These are phyloP conservation scores for Aegilops longissima DNA, from an alignment of 176 grass and related monocot species.

Conservation along the genomic window DNA sequence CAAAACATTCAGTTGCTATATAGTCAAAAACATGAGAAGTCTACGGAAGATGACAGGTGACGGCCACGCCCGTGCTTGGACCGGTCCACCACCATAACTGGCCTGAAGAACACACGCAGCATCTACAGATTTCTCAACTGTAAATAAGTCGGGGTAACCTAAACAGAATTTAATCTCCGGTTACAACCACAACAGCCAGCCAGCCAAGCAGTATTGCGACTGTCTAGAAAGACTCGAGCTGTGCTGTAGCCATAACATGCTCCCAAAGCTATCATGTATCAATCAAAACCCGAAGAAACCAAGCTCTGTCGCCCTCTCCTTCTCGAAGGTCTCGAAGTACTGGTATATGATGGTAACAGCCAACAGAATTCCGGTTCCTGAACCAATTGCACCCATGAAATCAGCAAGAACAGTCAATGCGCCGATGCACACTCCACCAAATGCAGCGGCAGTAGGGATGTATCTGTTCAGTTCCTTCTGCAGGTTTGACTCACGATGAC, in stretches of 20 bases:
- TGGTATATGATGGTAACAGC: slow-evolving; percentile 61
- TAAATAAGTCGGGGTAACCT: slow-evolving; percentile 39
- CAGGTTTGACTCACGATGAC: slow-evolving; percentile 50
- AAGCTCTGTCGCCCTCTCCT: slow-evolving; percentile 46
- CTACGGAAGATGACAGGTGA: slow-evolving; percentile 18
- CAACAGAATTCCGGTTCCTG: slow-evolving; percentile 58
- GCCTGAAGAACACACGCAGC: slow-evolving; percentile 27
- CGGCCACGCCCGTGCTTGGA: slow-evolving; percentile 8
- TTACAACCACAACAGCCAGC: slow-evolving; percentile 41
- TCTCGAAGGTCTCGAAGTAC: slow-evolving; percentile 56
- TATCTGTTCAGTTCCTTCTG: slow-evolving; percentile 63
- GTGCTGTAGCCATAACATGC: background rate
- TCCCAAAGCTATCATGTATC: slow-evolving; percentile 17
- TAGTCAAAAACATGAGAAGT: slow-evolving; percentile 38
- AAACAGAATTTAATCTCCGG: slow-evolving; percentile 51
- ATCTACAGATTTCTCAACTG: slow-evolving; percentile 32
- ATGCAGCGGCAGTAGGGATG: slow-evolving; percentile 55
- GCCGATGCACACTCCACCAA: slow-evolving; percentile 57
- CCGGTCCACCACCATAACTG: slow-evolving; percentile 23
- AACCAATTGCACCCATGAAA: slow-evolving; percentile 64
- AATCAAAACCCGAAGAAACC: slow-evolving; percentile 87
- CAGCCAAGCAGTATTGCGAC: background rate
- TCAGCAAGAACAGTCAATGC: slow-evolving; percentile 53
- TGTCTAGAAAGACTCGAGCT: slow-evolving; percentile 25
- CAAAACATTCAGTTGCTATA: slow-evolving; percentile 42